A percentile compares a stretch with the other conserved stretches of the same genome.
These are phyloP conservation scores for Ophiognomonia clavigignenti-juglandacearum DNA, from an alignment of 2,329 filamentous ascomycete species.

Conservation along the genomic window DNA sequence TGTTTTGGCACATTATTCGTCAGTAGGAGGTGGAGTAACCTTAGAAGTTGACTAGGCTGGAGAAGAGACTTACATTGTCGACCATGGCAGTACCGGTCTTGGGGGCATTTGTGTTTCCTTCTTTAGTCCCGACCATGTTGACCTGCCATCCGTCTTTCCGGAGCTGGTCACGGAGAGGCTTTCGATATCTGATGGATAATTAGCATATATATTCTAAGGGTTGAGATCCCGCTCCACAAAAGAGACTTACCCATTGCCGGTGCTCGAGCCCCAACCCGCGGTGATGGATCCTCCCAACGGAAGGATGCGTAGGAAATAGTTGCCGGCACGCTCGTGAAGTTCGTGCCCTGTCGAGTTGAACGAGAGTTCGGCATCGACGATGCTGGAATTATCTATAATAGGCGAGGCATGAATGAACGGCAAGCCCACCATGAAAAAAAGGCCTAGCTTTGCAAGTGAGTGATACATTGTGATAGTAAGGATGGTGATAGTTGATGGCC, in stretches of 20 bases:
- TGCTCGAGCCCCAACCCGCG: not conserved
- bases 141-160: not conserved
- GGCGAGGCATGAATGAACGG: too few species aligned
- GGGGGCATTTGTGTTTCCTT: not conserved
- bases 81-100: not conserved
- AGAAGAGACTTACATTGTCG: not conserved
- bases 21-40: not conserved
- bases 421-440: too few species aligned
- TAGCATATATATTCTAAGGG: too few species aligned
- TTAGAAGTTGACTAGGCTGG: too few species aligned
- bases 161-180: not conserved
- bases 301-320: not conserved
- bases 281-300: not conserved
- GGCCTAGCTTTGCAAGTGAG: too few species aligned
- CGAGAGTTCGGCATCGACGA: too few species aligned
- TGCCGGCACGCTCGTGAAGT: not conserved
- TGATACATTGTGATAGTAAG: too few species aligned
- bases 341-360: too few species aligned
- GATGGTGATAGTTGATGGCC: too few species aligned
- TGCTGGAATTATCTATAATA: too few species aligned
- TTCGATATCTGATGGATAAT: not conserved
- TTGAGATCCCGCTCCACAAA: too few species aligned
- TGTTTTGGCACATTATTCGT: not conserved
- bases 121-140: not conserved
- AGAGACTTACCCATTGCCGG: not conserved